Evolutionary conservation across 441 rosid species (phyloP).

Genomic region (Rhodomyrtus psidioides): DNA sequence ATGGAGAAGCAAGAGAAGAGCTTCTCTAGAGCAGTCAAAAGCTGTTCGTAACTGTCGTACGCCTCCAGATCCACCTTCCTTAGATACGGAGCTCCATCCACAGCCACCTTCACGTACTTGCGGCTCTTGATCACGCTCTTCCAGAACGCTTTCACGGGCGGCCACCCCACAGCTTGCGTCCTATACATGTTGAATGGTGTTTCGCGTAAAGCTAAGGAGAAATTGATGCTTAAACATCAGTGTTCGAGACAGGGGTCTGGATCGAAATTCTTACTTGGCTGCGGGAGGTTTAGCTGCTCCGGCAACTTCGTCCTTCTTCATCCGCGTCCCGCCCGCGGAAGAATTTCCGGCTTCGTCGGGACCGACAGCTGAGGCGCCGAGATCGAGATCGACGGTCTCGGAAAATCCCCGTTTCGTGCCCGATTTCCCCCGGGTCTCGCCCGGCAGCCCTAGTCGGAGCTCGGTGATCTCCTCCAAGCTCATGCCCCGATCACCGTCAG

Average conservation of each 20-base stretch:
- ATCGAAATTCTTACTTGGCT: slow-evolving; percentile 20
- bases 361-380: neutral
- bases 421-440: slow-evolving; percentile 16
- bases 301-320: slow-evolving; percentile 7
- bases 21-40: slow-evolving; percentile 27
- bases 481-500: slow-evolving; percentile 3
- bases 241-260: neutral
- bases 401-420: slow-evolving; percentile 30
- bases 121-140: slow-evolving; percentile 26
- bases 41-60: slow-evolving; percentile 29
- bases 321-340: neutral
- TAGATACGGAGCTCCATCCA: slow-evolving; percentile 60
- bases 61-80: slow-evolving; percentile 46
- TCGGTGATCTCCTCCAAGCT: slow-evolving; percentile 33
- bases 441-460: slow-evolving; percentile 43
- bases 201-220: neutral
- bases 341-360: neutral
- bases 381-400: slow-evolving; percentile 24
- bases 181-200: slow-evolving; percentile 4
- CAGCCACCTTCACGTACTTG: slow-evolving; percentile 61
- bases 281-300: slow-evolving; percentile 18
- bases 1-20: slow-evolving; percentile 37
- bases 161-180: slow-evolving; percentile 67
- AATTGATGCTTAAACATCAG: neutral
- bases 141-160: slow-evolving; percentile 51